phyloP scores from a whole-genome alignment of 371 early-diverging fungal genomes.

The Dichotomocladium elegans region DNA sequence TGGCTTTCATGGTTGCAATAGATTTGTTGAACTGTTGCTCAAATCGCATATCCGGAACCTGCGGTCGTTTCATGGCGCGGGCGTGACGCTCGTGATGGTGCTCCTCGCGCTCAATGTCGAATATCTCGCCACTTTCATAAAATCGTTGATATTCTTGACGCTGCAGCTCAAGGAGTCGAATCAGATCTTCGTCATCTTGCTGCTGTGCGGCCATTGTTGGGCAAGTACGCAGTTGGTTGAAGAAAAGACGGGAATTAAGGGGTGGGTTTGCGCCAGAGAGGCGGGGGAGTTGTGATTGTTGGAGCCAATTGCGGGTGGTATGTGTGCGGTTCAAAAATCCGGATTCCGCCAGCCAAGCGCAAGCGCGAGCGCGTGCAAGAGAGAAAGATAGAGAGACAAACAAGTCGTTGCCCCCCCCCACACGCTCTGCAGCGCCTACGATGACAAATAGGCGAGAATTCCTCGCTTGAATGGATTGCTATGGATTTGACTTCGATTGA shows the following conservation, averaged over 20 bases:
- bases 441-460: too few relatives aligned
- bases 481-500: too few relatives aligned
- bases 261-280: too few relatives aligned
- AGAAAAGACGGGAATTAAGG: too few relatives aligned
- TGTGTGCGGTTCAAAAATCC: too few relatives aligned
- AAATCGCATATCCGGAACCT: constrained; percentile 46
- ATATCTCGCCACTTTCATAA: constrained; percentile 9
- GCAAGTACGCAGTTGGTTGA: too few relatives aligned
- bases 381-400: background rate
- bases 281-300: background rate
- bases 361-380: background rate
- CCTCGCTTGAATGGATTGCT: too few relatives aligned
- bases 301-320: background rate
- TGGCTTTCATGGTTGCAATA: constrained; percentile 20
- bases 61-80: constrained; percentile 18
- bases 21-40: constrained; percentile 37
- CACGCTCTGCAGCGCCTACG: too few relatives aligned
- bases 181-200: constrained; percentile 21
- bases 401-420: too few relatives aligned
- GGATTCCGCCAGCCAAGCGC: too few relatives aligned
- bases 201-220: too few relatives aligned
- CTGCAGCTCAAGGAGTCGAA: constrained; percentile 28
- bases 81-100: constrained; percentile 6
- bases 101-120: constrained; percentile 18
- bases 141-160: constrained; percentile 21